Evolutionary conservation across 2,329 filamentous ascomycete genomes (phyloP).

Genomic region (Apiospora phragmitis): DNA sequence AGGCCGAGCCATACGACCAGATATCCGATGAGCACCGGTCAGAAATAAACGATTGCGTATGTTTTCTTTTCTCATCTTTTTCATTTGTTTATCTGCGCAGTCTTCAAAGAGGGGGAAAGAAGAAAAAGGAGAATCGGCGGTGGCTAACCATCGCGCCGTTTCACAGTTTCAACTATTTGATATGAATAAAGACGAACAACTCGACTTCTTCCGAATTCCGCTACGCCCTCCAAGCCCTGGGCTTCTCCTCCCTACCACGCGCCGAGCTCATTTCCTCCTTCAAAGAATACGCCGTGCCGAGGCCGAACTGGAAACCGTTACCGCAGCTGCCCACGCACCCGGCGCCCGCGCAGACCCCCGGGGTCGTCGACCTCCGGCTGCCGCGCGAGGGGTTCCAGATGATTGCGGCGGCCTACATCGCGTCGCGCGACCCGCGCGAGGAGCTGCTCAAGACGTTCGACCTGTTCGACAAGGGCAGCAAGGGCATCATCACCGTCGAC

Average conservation of each 20-base stretch:
- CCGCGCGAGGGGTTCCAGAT: constrained; percentile 71
- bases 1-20: constrained; percentile 38
- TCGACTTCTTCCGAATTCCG: constrained; percentile 99
- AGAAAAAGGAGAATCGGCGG: not conserved
- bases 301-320: constrained; percentile 54
- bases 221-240: constrained; percentile 91
- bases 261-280: constrained; percentile 80
- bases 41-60: constrained; percentile 90
- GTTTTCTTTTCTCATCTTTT: constrained; percentile 33
- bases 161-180: constrained; percentile 89
- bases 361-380: constrained; percentile 70
- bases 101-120: not conserved
- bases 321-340: constrained; percentile 41
- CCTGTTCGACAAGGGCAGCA: constrained; percentile 89
- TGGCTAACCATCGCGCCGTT: not conserved
- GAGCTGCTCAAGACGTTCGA: constrained; percentile 91
- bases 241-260: constrained; percentile 82
- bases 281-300: constrained; percentile 75
- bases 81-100: not conserved
- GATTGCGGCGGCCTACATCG: constrained; percentile 78
- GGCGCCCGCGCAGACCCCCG: constrained; percentile 51
- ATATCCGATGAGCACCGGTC: constrained; percentile 87
- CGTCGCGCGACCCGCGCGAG: constrained; percentile 81
- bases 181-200: constrained; percentile 88
- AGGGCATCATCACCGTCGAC: constrained; percentile 85